These are phyloP conservation scores for Phytopythium boreale DNA, from an alignment of 352 stramenopile species.

Conservation along the genomic window DNA sequence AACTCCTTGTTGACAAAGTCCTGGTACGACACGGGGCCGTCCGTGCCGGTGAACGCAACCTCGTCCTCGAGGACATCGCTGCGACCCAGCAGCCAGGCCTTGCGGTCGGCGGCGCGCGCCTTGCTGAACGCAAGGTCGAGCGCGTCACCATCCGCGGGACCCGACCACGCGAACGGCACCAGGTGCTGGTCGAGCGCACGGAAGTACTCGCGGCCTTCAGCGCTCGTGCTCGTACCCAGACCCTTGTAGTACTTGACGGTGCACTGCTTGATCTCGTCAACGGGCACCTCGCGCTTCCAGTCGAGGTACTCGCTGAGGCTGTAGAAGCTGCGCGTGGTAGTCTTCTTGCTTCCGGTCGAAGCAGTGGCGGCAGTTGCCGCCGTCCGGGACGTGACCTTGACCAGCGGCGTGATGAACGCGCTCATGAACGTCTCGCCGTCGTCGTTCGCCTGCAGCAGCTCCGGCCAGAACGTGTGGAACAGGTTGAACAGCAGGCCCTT, in stretches of 20 bases:
- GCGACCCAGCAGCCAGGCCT: slow-evolving; percentile 93
- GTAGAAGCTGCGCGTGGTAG: slow-evolving; percentile 89
- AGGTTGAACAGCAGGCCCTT: slow-evolving; percentile 99
- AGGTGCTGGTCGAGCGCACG: slow-evolving; percentile 93
- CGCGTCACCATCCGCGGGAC: slow-evolving; percentile 83
- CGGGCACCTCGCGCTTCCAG: slow-evolving; percentile 85
- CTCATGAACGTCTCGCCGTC: slow-evolving; percentile 94
- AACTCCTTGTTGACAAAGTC: slow-evolving; percentile 99
- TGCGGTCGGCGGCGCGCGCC: slow-evolving; percentile 93
- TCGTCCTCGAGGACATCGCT: slow-evolving; percentile 88
- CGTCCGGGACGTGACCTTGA: slow-evolving; percentile 93
- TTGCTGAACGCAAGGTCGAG: slow-evolving; percentile 99
- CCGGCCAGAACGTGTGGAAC: slow-evolving; percentile 98
- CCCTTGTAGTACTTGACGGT: slow-evolving; percentile 99
- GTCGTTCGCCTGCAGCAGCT: slow-evolving; percentile 67
- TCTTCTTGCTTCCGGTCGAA: background rate
- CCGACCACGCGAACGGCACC: slow-evolving; percentile 85
- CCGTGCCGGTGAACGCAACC: slow-evolving; percentile 88
- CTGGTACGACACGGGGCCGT: slow-evolving; percentile 87
- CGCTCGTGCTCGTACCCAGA: slow-evolving; percentile 97
- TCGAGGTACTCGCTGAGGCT: slow-evolving; percentile 96
- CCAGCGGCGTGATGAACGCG: slow-evolving; percentile 99
- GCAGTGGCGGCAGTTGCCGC: slow-evolving; percentile 49
- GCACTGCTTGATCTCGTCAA: slow-evolving; percentile 84
- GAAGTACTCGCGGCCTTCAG: slow-evolving; percentile 98